phyloP scores from a whole-genome alignment of 2,329 filamentous ascomycete species.

The Arthrobotrys sinensis region DNA sequence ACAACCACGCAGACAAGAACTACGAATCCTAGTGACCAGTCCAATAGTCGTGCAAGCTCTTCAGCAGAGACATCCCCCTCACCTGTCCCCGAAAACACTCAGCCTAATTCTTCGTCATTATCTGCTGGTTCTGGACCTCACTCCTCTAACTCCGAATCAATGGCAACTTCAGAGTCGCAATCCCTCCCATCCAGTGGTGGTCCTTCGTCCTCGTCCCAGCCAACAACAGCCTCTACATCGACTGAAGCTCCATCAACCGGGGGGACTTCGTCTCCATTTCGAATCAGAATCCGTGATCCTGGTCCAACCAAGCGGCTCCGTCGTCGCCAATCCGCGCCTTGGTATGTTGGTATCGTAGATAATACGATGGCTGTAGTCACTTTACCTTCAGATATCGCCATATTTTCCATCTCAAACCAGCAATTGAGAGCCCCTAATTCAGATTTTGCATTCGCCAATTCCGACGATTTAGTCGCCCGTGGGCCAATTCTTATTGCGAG shows the following conservation, averaged over 20 bases:
- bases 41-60: not conserved
- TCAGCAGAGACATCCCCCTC: not conserved
- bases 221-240: not conserved
- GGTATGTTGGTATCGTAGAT: conserved; percentile 41
- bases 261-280: conserved; percentile 8
- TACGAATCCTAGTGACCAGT: not conserved
- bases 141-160: not conserved
- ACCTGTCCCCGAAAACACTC: not conserved
- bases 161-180: not conserved
- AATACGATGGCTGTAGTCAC: conserved; percentile 24
- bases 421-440: conserved; percentile 16
- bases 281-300: conserved; percentile 33
- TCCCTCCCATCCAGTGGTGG: not conserved
- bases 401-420: conserved; percentile 33
- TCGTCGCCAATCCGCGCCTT: conserved; percentile 13
- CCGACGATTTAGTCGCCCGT: conserved; percentile 13
- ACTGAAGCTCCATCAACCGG: not conserved
- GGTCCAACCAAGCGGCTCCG: conserved; percentile 7
- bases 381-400: not conserved
- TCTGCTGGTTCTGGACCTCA: not conserved
- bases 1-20: not conserved
- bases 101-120: not conserved
- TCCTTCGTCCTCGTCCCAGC: not conserved
- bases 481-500: conserved; percentile 37
- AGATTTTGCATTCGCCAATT: conserved; percentile 32